Conservation (phyloP, 208 protist genomes). For the Leishmania turanica region DNA sequence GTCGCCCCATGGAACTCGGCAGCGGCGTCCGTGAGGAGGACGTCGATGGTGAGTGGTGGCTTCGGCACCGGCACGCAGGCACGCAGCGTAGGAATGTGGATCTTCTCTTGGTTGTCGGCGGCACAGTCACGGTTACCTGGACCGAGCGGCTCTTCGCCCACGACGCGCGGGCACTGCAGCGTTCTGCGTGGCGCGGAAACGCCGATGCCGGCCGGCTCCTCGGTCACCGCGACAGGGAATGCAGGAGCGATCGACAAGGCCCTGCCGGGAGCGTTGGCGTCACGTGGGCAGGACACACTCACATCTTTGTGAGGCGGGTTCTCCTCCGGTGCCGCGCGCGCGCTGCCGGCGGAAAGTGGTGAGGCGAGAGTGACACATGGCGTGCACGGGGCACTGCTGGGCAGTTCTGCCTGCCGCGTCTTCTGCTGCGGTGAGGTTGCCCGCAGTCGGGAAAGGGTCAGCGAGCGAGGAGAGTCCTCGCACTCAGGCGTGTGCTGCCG, state of each 20-base stretch:
- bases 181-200: conserved; percentile 4
- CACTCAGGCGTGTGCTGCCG: not conserved
- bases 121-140: not conserved
- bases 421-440: conserved; percentile 11
- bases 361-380: conserved; percentile 12
- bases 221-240: not conserved
- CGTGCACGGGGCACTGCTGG: not conserved
- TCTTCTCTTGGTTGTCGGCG: not conserved
- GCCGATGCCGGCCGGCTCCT: not conserved
- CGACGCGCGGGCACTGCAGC: conserved; percentile 17
- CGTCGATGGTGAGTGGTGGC: conserved; percentile 27
- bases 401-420: conserved; percentile 2
- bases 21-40: not conserved
- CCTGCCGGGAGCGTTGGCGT: not conserved
- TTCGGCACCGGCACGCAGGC: conserved; percentile 9
- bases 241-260: not conserved
- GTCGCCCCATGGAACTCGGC: not conserved
- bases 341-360: conserved; percentile 6
- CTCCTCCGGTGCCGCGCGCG: conserved; percentile 10
- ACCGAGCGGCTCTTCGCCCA: not conserved
- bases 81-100: not conserved
- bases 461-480: not conserved
- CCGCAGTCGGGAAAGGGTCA: conserved; percentile 9
- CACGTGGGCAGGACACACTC: conserved; percentile 5
- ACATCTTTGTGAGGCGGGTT: conserved; percentile 6